Conservation (phyloP, 2,329 filamentous ascomycete genomes). For the Alternaria conjuncta region DNA sequence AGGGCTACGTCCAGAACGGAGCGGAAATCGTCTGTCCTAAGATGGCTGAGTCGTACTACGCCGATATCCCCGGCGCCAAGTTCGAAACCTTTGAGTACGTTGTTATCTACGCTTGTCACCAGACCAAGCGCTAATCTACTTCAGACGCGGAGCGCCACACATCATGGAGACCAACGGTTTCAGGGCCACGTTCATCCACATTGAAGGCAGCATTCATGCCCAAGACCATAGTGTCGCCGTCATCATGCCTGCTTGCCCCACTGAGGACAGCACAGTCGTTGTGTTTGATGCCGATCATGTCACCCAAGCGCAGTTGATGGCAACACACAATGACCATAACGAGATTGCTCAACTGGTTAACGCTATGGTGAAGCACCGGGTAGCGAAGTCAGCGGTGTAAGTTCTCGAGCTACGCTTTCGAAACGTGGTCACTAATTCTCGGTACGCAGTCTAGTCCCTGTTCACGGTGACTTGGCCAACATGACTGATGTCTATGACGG, state of each 20-base stretch:
- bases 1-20: background rate
- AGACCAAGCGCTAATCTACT: background rate
- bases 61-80: background rate
- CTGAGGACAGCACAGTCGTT: background rate
- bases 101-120: rapidly evolving
- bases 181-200: background rate
- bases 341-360: background rate
- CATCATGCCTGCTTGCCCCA: background rate
- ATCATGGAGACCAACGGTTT: background rate
- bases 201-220: background rate
- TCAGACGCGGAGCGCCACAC: background rate
- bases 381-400: background rate
- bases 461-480: background rate
- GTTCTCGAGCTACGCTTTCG: background rate
- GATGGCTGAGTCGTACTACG: background rate
- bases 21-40: background rate
- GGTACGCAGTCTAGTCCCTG: background rate
- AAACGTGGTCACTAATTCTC: background rate
- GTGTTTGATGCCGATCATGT: background rate
- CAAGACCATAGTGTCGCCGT: background rate
- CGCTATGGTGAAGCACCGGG: background rate
- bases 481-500: background rate
- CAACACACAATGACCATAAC: background rate
- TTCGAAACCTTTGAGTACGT: background rate
- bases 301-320: background rate